These are phyloP conservation scores for Cercophora newfieldiana DNA, from an alignment of 495 filamentous ascomycete genomes.

Conservation along the genomic window DNA sequence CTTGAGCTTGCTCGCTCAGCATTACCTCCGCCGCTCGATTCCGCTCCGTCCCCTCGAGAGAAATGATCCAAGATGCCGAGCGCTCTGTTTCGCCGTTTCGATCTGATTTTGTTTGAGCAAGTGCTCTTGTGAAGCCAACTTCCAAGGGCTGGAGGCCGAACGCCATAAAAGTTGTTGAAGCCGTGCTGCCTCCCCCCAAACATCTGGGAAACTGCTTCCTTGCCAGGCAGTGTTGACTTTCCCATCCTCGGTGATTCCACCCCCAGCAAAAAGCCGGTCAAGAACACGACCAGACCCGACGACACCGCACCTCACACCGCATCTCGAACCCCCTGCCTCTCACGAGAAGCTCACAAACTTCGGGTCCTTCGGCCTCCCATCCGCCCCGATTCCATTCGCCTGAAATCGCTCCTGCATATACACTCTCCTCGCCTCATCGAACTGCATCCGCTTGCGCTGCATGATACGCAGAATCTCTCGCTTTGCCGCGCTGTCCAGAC, in stretches of 20 bases:
- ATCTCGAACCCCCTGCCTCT: not conserved
- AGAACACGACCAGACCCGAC: not conserved
- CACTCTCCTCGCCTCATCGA: conserved; percentile 87
- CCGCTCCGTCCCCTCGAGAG: too few relatives aligned
- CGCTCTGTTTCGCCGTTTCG: too few relatives aligned
- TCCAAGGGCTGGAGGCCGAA: too few relatives aligned
- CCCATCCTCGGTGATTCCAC: not conserved
- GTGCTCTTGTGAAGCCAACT: too few relatives aligned
- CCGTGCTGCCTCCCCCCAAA: too few relatives aligned
- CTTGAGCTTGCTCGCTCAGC: not conserved
- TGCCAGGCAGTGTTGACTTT: too few relatives aligned
- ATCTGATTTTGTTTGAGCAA: too few relatives aligned
- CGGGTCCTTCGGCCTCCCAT: conserved; percentile 86
- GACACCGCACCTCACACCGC: too few relatives aligned
- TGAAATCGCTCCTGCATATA: conserved; percentile 82
- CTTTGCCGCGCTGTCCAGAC: conserved; percentile 79
- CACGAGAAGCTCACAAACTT: conserved; percentile 93
- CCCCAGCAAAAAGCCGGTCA: not conserved
- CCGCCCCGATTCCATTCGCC: conserved; percentile 82
- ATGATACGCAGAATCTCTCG: conserved; percentile 82
- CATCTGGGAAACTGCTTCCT: not conserved
- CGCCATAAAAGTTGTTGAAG: too few relatives aligned
- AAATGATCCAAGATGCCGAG: too few relatives aligned
- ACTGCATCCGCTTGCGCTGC: conserved; percentile 70
- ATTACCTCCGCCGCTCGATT: not conserved